Evolutionary conservation across 345 rosid species (phyloP).

Genomic region (Chamaenerion angustifolium): DNA sequence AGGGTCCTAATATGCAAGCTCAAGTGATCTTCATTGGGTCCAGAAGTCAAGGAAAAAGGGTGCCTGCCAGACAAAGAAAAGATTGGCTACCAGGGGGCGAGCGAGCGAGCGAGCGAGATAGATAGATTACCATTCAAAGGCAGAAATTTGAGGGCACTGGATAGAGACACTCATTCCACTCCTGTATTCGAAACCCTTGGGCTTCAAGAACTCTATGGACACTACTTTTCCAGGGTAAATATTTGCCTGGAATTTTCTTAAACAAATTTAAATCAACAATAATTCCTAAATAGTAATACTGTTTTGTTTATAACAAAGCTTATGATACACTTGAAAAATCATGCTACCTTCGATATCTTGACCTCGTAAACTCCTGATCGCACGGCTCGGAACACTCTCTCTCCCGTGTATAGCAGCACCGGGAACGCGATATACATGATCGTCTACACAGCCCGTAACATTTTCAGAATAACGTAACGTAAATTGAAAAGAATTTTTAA

Average conservation of each 20-base stretch:
- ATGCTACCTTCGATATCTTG: slow-evolving; percentile 22
- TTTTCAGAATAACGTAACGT: no score
- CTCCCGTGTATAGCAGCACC: slow-evolving; percentile 32
- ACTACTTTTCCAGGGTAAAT: slow-evolving; percentile 37
- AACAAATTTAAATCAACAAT: not conserved
- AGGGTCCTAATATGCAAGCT: slow-evolving; percentile 42
- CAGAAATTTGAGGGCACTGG: slow-evolving; percentile 44
- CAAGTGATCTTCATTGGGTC: slow-evolving; percentile 31
- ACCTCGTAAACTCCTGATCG: slow-evolving; percentile 25
- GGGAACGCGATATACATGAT: slow-evolving; percentile 50
- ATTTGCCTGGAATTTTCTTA: slow-evolving; percentile 20
- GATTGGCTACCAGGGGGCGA: not conserved
- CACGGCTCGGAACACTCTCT: slow-evolving; percentile 27
- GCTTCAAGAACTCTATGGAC: slow-evolving; percentile 26
- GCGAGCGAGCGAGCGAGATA: no score
- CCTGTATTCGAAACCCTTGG: slow-evolving; percentile 28
- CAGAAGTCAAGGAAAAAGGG: slow-evolving; percentile 49
- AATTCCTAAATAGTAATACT: not conserved
- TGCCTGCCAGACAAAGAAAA: slow-evolving; percentile 25
- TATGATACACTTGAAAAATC: not conserved
- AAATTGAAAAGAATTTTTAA: not conserved
- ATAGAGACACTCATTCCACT: slow-evolving; percentile 38
- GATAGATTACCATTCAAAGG: slow-evolving; percentile 34
- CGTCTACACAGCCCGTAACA: slow-evolving; percentile 15
- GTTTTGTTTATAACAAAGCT: no score